Conservation (phyloP, 2,329 filamentous ascomycete species). For the Monilinia fructicola region DNA sequence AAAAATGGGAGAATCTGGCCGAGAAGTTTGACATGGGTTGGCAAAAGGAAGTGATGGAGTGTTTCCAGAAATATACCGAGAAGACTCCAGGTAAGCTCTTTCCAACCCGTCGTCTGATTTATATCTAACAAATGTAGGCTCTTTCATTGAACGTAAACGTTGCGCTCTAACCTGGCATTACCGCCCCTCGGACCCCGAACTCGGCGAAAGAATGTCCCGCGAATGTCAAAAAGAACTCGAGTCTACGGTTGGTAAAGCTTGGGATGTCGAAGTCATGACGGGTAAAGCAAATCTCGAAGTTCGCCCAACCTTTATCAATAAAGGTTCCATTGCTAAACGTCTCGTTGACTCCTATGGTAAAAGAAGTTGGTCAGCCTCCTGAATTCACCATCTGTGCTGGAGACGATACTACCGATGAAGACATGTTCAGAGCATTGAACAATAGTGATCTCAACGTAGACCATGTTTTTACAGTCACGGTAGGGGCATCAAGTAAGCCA, state of each 20-base stretch:
- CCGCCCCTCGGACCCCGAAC: slow-evolving; percentile 83
- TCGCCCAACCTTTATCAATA: slow-evolving; percentile 95
- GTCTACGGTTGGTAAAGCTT: slow-evolving; percentile 70
- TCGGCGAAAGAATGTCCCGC: slow-evolving; percentile 73
- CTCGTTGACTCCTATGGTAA: slow-evolving; percentile 71
- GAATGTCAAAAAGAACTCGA: slow-evolving; percentile 83
- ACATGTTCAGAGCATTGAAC: slow-evolving; percentile 85
- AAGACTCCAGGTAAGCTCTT: slow-evolving; percentile 67
- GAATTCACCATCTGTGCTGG: slow-evolving; percentile 90
- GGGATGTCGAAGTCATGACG: slow-evolving; percentile 93
- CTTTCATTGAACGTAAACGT: slow-evolving; percentile 91
- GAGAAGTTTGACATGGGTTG: slow-evolving; percentile 88
- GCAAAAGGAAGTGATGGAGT: slow-evolving; percentile 79
- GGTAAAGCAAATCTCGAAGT: slow-evolving; percentile 98
- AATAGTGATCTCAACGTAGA: slow-evolving; percentile 56
- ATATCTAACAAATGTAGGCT: slow-evolving; percentile 53
- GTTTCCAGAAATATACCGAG: slow-evolving; percentile 88
- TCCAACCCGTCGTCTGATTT: neutral
- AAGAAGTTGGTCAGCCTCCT: slow-evolving; percentile 55
- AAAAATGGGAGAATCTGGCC: slow-evolving; percentile 85
- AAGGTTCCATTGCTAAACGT: slow-evolving; percentile 88
- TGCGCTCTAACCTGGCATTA: slow-evolving; percentile 98
- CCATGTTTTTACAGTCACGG: slow-evolving; percentile 85
- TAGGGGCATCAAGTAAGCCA: slow-evolving; percentile 88
- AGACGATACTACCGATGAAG: slow-evolving; percentile 97